Evolutionary conservation across 2,329 filamentous ascomycete genomes (phyloP), one percentile per base, ranked within the genome.

Genomic region (Ceratocystiopsis sp.): DNA sequence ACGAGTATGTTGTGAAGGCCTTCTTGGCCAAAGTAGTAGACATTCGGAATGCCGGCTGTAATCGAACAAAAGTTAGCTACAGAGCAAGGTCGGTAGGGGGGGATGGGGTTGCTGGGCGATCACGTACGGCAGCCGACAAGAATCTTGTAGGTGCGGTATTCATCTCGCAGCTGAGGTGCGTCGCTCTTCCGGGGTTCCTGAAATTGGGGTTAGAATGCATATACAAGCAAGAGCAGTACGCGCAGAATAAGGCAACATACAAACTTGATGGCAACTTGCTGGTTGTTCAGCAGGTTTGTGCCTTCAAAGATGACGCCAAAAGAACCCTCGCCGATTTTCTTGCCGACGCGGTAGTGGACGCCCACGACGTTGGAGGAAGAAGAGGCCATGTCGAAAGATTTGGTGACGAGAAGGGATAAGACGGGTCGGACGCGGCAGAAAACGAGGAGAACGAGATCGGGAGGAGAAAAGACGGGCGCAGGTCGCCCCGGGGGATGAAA

Each of bases 241-340:
- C 21, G 18, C 18, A 37, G 14, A 32, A 17, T 15, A 14, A 39
- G 34, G 13, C 13, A 32, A 78, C 84, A 58, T 67, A 93, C 85
- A 66, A 98, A 98, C 71, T 98, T 98, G 71, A 98, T 98, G 57
- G 91, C 91, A 50, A 98, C 89, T 67, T 95, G 87, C 64, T 96
- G 91, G 65, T 93, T 95, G 71, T 98, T 98, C 62, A 98, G 73
- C 55, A 98, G 73, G 62, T 98, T 98, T 58, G 87, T 96, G 54
- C 91, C 91, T 65, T 96, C 91, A 58, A 96, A 96, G 59, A 96
- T 95, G 55, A 96, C 91, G 69, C 89, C 89, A 58, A 96, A 96
- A 35, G 86, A 94, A 51, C 89, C 89, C 75, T 96, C 91, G 61
- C 91, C 91, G 55, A 98, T 96, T 71, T 98, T 98, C 76, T 96